Evolutionary conservation across 2,329 filamentous ascomycete species (phyloP).

Genomic region (Rhynchosporium secalis): DNA sequence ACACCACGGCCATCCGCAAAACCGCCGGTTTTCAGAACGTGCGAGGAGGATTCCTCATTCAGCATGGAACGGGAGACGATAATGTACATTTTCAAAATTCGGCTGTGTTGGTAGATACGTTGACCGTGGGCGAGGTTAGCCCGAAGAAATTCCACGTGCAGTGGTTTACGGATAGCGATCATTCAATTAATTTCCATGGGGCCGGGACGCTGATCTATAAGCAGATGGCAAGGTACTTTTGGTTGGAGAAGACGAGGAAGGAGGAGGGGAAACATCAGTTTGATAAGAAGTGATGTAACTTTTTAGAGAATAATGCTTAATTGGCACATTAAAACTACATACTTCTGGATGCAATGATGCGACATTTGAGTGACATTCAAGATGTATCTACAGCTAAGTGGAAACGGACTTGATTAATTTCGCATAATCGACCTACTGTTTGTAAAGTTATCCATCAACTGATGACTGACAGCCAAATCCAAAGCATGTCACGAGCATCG

Average conservation of each 20-base stretch:
- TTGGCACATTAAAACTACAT: neutral
- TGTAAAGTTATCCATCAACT: too few species aligned
- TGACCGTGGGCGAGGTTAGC: slow-evolving; percentile 59
- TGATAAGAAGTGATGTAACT: slow-evolving; percentile 13
- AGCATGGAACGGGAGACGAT: slow-evolving; percentile 68
- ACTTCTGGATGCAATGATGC: too few species aligned
- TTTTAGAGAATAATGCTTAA: neutral
- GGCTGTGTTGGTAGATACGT: slow-evolving; percentile 60
- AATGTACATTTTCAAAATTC: slow-evolving; percentile 72
- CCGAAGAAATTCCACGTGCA: slow-evolving; percentile 63
- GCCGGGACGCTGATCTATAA: slow-evolving; percentile 59
- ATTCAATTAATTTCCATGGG: slow-evolving; percentile 59
- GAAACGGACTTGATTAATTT: too few species aligned
- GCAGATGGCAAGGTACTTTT: slow-evolving; percentile 61
- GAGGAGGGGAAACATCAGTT: slow-evolving; percentile 36
- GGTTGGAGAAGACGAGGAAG: slow-evolving; percentile 58
- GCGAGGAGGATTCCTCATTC: slow-evolving; percentile 59
- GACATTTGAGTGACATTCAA: too few species aligned
- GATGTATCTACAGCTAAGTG: too few species aligned
- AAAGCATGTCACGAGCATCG: too few species aligned
- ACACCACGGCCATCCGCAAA: slow-evolving; percentile 58
- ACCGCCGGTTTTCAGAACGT: slow-evolving; percentile 62
- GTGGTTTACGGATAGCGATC: slow-evolving; percentile 65
- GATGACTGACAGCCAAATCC: too few species aligned
- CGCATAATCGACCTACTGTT: too few species aligned